These are phyloP conservation scores for Delphinella strobiligena DNA, from an alignment of 2,329 filamentous ascomycete genomes.

Conservation along the genomic window DNA sequence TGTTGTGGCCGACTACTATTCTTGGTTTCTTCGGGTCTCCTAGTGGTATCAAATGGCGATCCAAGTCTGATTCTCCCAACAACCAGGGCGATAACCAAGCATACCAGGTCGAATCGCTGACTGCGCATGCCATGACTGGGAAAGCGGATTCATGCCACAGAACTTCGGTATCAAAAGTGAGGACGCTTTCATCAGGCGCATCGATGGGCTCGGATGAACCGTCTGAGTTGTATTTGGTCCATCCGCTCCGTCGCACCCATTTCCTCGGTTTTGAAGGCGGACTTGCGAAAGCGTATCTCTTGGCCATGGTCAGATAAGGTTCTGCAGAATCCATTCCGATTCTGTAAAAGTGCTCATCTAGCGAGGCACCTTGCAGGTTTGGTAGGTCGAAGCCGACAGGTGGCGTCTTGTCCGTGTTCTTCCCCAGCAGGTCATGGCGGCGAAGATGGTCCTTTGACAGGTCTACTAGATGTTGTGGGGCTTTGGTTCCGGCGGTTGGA, in stretches of 20 bases:
- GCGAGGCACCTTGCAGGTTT: conserved; percentile 59
- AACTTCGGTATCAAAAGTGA: conserved; percentile 93
- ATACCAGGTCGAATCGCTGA: conserved; percentile 85
- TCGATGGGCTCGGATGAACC: conserved; percentile 61
- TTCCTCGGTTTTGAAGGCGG: conserved; percentile 50
- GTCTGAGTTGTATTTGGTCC: conserved; percentile 82
- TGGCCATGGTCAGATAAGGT: conserved; percentile 66
- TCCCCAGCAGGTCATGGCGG: conserved; percentile 78
- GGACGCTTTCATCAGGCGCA: conserved; percentile 65
- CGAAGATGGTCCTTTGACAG: conserved; percentile 72
- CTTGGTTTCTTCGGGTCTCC: conserved; percentile 63
- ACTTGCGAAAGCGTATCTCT: conserved; percentile 54
- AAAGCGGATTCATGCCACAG: conserved; percentile 90
- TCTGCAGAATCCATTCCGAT: conserved; percentile 79
- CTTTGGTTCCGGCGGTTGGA: conserved; percentile 36
- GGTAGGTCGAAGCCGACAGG: conserved; percentile 85
- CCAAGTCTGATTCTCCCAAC: conserved; percentile 63
- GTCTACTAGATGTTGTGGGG: conserved; percentile 56
- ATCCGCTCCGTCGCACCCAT: conserved; percentile 74
- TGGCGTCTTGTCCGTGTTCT: conserved; percentile 62
- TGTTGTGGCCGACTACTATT: conserved; percentile 85
- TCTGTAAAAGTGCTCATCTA: conserved; percentile 91
- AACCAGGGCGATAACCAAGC: conserved; percentile 96
- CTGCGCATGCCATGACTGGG: conserved; percentile 93
- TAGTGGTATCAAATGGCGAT: conserved; percentile 74